Percentiles rank a stretch among this genome's conserved stretches.
These are phyloP conservation scores for Sclerotinia minor DNA, from an alignment of 2,329 filamentous ascomycete species.

Conservation along the genomic window DNA sequence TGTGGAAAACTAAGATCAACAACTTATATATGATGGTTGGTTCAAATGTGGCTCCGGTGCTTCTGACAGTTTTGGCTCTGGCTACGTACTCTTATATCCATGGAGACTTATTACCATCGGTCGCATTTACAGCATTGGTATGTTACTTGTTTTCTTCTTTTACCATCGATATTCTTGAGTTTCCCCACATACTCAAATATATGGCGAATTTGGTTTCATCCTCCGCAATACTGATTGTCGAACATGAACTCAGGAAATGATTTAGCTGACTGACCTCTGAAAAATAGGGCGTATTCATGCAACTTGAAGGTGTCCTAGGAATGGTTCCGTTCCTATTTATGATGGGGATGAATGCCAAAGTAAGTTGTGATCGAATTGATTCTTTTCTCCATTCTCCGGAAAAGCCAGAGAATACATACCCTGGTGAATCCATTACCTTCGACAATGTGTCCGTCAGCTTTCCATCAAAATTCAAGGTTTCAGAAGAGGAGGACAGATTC, in stretches of 20 bases:
- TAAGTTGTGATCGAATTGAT: constrained; percentile 71
- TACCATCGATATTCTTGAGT: neutral
- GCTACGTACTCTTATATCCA: constrained; percentile 65
- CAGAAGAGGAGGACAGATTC: constrained; percentile 59
- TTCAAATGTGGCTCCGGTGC: constrained; percentile 70
- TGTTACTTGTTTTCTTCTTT: neutral
- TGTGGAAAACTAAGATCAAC: constrained; percentile 51
- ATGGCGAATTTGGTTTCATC: neutral
- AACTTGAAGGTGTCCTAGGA: constrained; percentile 67
- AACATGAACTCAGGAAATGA: neutral
- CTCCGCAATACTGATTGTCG: neutral
- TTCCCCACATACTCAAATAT: neutral
- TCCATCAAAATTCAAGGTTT: constrained; percentile 63
- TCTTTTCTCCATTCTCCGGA: constrained; percentile 67
- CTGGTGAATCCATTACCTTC: constrained; percentile 62
- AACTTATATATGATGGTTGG: constrained; percentile 40
- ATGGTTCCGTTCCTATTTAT: constrained; percentile 70
- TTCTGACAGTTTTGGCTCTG: constrained; percentile 69
- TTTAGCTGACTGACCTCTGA: neutral
- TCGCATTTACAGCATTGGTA: constrained; percentile 73
- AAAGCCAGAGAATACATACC: constrained; percentile 53
- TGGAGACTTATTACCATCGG: constrained; percentile 63
- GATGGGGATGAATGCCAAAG: constrained; percentile 66
- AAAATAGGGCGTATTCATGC: constrained; percentile 60
- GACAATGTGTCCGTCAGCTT: constrained; percentile 67